phyloP scores from a whole-genome alignment of 352 stramenopile genomes.

The Globisporangium echinulatum region DNA sequence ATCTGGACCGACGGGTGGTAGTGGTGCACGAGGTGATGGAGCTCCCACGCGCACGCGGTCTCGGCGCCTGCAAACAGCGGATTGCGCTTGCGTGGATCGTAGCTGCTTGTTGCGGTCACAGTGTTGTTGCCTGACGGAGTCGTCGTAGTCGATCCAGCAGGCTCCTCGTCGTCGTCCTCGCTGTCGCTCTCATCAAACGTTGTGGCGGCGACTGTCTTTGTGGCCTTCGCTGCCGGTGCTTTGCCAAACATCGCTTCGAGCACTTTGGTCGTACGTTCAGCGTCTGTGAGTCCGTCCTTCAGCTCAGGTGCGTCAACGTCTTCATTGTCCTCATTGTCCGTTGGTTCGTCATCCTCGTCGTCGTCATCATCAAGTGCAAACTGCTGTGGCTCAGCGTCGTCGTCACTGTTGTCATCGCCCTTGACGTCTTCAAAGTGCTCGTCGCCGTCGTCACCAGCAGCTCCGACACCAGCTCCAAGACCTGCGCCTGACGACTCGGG shows the following conservation, averaged over 20 bases:
- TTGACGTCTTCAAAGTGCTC: slow-evolving; percentile 57
- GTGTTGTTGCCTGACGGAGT: background rate
- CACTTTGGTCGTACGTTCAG: slow-evolving; percentile 45
- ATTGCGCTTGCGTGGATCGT: slow-evolving; percentile 86
- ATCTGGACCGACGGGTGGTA: slow-evolving; percentile 96
- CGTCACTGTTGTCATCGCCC: slow-evolving; percentile 17
- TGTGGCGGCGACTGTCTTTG: slow-evolving; percentile 17
- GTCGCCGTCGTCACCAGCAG: slow-evolving; percentile 22
- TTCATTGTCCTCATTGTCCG: slow-evolving; percentile 23
- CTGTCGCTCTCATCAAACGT: slow-evolving; percentile 19
- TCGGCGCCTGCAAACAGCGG: slow-evolving; percentile 74
- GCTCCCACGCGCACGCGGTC: slow-evolving; percentile 88
- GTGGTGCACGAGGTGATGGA: slow-evolving; percentile 88
- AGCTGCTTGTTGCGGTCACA: slow-evolving; percentile 20
- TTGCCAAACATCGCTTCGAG: slow-evolving; percentile 64
- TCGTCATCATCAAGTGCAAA: slow-evolving; percentile 38
- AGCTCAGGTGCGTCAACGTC: slow-evolving; percentile 12
- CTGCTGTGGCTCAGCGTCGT: slow-evolving; percentile 3
- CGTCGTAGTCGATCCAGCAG: slow-evolving; percentile 2
- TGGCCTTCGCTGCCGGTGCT: slow-evolving; percentile 15
- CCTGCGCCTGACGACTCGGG: slow-evolving; percentile 20
- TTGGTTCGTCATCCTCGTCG: slow-evolving; percentile 24
- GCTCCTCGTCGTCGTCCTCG: slow-evolving; percentile 17
- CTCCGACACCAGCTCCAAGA: slow-evolving; percentile 2
- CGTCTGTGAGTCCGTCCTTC: slow-evolving; percentile 42